Evolutionary conservation across 129 eudicot genomes (phyloP), one percentile per base, ranked within the genome.

Genomic region (Chrysanthemum lavandulifolium): DNA sequence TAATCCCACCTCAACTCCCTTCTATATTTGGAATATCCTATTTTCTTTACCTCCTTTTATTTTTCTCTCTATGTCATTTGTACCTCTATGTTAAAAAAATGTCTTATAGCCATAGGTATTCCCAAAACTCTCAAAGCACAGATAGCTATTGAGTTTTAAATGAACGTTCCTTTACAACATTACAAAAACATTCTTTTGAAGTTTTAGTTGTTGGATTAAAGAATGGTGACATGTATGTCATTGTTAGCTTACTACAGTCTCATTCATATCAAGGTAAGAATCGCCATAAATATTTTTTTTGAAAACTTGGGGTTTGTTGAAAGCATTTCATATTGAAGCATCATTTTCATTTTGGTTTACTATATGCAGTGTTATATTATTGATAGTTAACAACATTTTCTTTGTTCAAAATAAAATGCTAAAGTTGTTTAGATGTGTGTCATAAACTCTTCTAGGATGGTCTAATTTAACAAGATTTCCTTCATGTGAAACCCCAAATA

Each of bases 191-290:
- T 69, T 69, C 52, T 29, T 52, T 69, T 13, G 54, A 69, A 31
- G 64, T 54, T 54, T 52, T 69, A 52, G 25, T 54, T n/a, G 18
- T 69, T 53, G 63, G 33, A 52, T 27, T n/a, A 49, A 31, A 31
- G 0, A 31, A 52, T 9, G 63, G 54, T 14, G 55, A 13, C 63
- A 50, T 69, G 29, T 4, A 40, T 52, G 54, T 14, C 13, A 29
- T 54, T 53, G 74, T 33, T 8, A 29, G 45, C 51, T 8, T 52
- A 49, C 74, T 69, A 53, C 31, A 29, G 51, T 69, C 51, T 53
- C 54, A 23, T 53, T 69, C 74, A 53, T 69, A 52, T 69, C 50
- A 69, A 53, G 74, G 74, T 69, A 52, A 36, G 13, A 64, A 31
- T 64, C 52, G 0, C 40, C 52, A 36, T 40, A 14, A 64, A 36